phyloP scores from a whole-genome alignment of 352 stramenopile genomes.

The Pseudoperonospora humuli region DNA sequence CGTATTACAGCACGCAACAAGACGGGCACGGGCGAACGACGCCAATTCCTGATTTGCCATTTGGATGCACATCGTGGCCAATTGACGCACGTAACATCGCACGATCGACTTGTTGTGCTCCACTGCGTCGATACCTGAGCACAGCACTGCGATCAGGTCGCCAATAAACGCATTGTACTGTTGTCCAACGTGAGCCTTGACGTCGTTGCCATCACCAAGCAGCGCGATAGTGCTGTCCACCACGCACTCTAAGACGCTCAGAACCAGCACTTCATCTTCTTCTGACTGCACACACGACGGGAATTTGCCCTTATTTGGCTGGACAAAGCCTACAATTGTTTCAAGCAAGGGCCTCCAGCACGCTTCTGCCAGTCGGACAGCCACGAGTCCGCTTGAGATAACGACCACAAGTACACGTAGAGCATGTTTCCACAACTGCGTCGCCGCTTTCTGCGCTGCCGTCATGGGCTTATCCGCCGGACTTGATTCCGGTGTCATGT shows the following conservation, averaged over 20 bases:
- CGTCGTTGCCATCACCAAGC: slow-evolving; percentile 26
- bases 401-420: slow-evolving; percentile 63
- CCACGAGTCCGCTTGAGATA: slow-evolving; percentile 56
- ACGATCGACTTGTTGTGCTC: slow-evolving; percentile 54
- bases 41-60: slow-evolving; percentile 40
- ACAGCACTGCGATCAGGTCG: slow-evolving; percentile 50
- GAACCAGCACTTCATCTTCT: slow-evolving; percentile 69
- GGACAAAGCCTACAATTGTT: slow-evolving; percentile 56
- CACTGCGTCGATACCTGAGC: slow-evolving; percentile 46
- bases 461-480: slow-evolving; percentile 31
- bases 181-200: slow-evolving; percentile 22
- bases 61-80: slow-evolving; percentile 68
- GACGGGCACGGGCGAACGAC: slow-evolving; percentile 33
- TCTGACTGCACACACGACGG: slow-evolving; percentile 52
- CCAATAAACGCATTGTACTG: slow-evolving; percentile 40
- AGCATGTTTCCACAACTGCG: slow-evolving; percentile 73
- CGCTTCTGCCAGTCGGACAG: slow-evolving; percentile 37
- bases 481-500: slow-evolving; percentile 3
- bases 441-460: slow-evolving; percentile 54
- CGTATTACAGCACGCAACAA: slow-evolving; percentile 55
- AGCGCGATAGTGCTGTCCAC: slow-evolving; percentile 62
- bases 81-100: slow-evolving; percentile 66
- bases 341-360: slow-evolving; percentile 53
- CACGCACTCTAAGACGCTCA: slow-evolving; percentile 69
- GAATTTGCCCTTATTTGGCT: slow-evolving; percentile 42